Base-by-base conservation (phyloP, 176 grass and related monocot genomes). In the Triticum aestivum region DNA sequence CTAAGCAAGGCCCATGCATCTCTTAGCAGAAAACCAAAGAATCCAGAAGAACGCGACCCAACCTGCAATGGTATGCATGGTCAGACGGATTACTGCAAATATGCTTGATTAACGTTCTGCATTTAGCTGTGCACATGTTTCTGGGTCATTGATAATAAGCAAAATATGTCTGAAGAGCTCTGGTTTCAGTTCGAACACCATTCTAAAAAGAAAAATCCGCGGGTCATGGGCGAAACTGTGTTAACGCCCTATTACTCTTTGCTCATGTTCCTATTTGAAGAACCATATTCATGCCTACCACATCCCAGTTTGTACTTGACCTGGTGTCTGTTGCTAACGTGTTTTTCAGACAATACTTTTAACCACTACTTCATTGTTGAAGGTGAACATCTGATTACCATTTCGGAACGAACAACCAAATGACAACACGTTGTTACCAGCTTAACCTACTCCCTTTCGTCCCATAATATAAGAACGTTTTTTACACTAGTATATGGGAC, bases 41-140 rank as follows among this genome's bases (percentile, higher is more conserved):
- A 94, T 42, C 84, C 88, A 95, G 61, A 98, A 88, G 71, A 98
- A 92, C 21, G 86, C 91, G 62, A 71, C 82, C 96, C 93, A 95
- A 35, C 93, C 96, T 95, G 79, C 69, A 90, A 69, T 15, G 29
- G 78, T 54, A 54, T 39, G 51, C 35, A 78, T 52, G 39, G 64
- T 15, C 4, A 76, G 11, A 74, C 2, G 10, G 17, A 18, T 49
- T 38, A 21, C 3, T 37, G 29, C 6, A 23, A 49, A 49, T 7
- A 39, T 2, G 51, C 13, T 27, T 17, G 32, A 3, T 9, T n/a
- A 29, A 10, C 23, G 35, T 20, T 18, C 51, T 56, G 74, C 17
- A 62, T 4, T 6, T 69, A 64, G 9, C 63, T 5, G 63, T 38
- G 8, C 44, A 54, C 51, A 7, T 18, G 51, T 54, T 54, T 54